Conservation (phyloP, 1,284 basidiomycete genomes). For the Vanrija humicola region DNA sequence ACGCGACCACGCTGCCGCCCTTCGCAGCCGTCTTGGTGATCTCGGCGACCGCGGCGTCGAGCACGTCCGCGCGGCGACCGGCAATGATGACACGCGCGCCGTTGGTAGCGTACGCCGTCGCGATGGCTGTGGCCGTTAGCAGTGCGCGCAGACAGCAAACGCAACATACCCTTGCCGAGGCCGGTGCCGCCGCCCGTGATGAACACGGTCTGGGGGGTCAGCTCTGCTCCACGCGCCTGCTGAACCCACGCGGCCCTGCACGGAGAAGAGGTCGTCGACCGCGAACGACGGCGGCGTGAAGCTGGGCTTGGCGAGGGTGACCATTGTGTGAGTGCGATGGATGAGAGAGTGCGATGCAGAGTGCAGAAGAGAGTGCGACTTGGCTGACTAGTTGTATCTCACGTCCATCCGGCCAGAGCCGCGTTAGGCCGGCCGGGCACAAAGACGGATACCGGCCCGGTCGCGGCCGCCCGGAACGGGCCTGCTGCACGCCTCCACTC, state of each 20-base stretch:
- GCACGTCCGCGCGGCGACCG: conserved; percentile 42
- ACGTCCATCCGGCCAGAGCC: too few species aligned
- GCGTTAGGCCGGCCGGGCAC: too few species aligned
- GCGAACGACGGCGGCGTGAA: conserved; percentile 4
- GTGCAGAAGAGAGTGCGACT: too few species aligned
- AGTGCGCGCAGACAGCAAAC: not conserved
- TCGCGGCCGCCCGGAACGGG: too few species aligned
- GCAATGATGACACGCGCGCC: conserved; percentile 49
- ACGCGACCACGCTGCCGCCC: conserved; percentile 20
- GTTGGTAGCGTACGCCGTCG: conserved; percentile 42
- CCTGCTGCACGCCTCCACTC: too few species aligned
- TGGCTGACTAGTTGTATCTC: too few species aligned
- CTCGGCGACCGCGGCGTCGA: conserved; percentile 40
- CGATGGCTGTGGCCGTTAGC: conserved; percentile 25
- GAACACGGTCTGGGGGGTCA: too few species aligned
- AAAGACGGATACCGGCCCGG: too few species aligned
- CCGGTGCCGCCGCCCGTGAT: conserved; percentile 40
- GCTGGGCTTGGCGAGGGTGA: not conserved
- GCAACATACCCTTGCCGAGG: conserved; percentile 28
- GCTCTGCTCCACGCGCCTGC: too few species aligned
- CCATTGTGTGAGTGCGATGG: not conserved
- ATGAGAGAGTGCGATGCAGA: too few species aligned
- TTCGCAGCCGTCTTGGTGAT: conserved; percentile 18
- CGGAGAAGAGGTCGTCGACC: conserved; percentile 26
- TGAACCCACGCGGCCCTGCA: conserved; percentile 18